These are phyloP conservation scores for Sequoia sempervirens DNA, from an alignment of 75 land plant genomes.

Conservation along the genomic window DNA sequence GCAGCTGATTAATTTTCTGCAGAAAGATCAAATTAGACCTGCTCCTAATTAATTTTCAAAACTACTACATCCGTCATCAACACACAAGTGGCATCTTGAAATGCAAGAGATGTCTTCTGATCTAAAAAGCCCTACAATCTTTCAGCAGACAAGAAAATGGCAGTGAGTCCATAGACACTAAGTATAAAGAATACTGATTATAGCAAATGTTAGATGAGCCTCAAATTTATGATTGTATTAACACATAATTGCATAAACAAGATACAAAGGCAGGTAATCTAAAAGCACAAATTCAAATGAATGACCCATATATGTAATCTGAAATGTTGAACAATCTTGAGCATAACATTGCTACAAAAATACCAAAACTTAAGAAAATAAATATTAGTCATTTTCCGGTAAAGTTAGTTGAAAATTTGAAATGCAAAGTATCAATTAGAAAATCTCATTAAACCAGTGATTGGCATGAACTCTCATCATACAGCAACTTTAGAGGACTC, in stretches of 20 bases:
- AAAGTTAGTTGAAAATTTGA: background rate
- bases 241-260: background rate
- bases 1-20: slow-evolving; percentile 4
- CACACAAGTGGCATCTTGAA: background rate
- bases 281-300: background rate
- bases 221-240: too few relatives aligned
- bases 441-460: background rate
- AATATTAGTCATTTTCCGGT: background rate
- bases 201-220: too few relatives aligned
- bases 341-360: background rate
- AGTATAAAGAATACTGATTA: too few relatives aligned
- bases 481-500: background rate
- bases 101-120: background rate
- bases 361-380: background rate
- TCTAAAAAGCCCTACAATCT: background rate
- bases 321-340: background rate
- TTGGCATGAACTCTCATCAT: background rate
- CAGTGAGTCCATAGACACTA: background rate
- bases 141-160: background rate
- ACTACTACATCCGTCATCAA: background rate
- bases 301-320: background rate
- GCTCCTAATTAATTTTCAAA: background rate
- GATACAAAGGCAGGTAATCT: background rate
- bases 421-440: background rate
- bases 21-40: background rate